Evolutionary conservation across 73 alveolate species (phyloP).

Genomic region (Paramecium sexaurelia): DNA sequence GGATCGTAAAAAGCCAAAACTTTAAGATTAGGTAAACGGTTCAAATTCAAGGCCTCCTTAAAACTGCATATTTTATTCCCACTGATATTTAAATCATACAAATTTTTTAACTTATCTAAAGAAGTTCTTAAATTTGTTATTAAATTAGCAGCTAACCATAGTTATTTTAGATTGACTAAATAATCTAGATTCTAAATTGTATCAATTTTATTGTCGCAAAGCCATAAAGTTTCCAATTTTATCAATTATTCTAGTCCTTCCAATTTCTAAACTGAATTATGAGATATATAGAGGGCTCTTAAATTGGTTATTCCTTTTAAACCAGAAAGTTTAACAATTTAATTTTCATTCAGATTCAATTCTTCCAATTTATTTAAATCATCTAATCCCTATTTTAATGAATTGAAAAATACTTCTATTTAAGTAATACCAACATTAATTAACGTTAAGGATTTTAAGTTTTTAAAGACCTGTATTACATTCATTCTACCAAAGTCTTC

Average conservation of each 20-base stretch:
- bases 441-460: constrained; percentile 72
- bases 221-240: constrained; percentile 77
- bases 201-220: constrained; percentile 70
- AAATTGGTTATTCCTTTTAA: constrained; percentile 46
- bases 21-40: constrained; percentile 74
- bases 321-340: constrained; percentile 66
- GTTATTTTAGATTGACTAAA: constrained; percentile 58
- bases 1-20: constrained; percentile 79
- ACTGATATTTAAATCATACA: constrained; percentile 73
- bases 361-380: constrained; percentile 70
- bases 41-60: constrained; percentile 76
- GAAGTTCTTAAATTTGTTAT: constrained; percentile 72
- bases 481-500: constrained; percentile 83
- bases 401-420: constrained; percentile 66
- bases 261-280: constrained; percentile 77
- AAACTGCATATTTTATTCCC: constrained; percentile 78
- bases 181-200: constrained; percentile 52
- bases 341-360: constrained; percentile 76
- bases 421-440: constrained; percentile 74
- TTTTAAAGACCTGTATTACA: constrained; percentile 71
- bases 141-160: constrained; percentile 76
- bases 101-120: constrained; percentile 67
- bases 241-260: constrained; percentile 83
- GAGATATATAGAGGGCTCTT: constrained; percentile 56
- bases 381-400: constrained; percentile 63